Evolutionary conservation across 2,329 filamentous ascomycete genomes (phyloP).

Genomic region (Colletotrichum sp.): DNA sequence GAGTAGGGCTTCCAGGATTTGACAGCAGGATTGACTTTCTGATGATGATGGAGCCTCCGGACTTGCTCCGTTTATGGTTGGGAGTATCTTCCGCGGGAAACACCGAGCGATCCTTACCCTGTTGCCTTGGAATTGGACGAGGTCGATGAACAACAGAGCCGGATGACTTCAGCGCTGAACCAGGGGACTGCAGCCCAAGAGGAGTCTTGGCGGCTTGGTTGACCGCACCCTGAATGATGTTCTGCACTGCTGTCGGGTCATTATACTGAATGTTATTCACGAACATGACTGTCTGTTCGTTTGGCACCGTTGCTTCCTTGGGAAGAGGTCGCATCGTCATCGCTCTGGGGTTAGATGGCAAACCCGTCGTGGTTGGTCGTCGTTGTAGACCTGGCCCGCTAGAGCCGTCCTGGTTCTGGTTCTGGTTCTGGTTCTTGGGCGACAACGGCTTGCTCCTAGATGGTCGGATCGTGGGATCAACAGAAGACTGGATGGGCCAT

Average conservation of each 20-base stretch:
- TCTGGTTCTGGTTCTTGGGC: slow-evolving; percentile 23
- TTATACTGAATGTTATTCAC: slow-evolving; percentile 62
- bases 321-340: slow-evolving; percentile 34
- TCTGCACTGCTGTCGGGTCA: slow-evolving; percentile 52
- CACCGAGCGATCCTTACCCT: slow-evolving; percentile 48
- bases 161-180: slow-evolving; percentile 25
- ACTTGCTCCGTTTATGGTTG: slow-evolving; percentile 54
- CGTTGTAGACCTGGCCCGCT: slow-evolving; percentile 36
- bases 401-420: slow-evolving; percentile 26
- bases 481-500: slow-evolving; percentile 34
- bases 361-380: slow-evolving; percentile 46
- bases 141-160: slow-evolving; percentile 59
- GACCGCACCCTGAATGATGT: slow-evolving; percentile 51
- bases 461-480: slow-evolving; percentile 34
- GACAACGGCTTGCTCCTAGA: slow-evolving; percentile 33
- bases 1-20: slow-evolving; percentile 49
- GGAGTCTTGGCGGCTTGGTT: slow-evolving; percentile 31
- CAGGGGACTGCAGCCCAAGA: not conserved
- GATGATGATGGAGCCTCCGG: slow-evolving; percentile 48
- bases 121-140: slow-evolving; percentile 58
- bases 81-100: slow-evolving; percentile 51
- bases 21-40: slow-evolving; percentile 52
- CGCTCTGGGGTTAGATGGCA: slow-evolving; percentile 53
- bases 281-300: slow-evolving; percentile 58
- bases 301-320: slow-evolving; percentile 28